Conservation (phyloP, 139 green algal species). For the Chlamydomonas sp. region DNA sequence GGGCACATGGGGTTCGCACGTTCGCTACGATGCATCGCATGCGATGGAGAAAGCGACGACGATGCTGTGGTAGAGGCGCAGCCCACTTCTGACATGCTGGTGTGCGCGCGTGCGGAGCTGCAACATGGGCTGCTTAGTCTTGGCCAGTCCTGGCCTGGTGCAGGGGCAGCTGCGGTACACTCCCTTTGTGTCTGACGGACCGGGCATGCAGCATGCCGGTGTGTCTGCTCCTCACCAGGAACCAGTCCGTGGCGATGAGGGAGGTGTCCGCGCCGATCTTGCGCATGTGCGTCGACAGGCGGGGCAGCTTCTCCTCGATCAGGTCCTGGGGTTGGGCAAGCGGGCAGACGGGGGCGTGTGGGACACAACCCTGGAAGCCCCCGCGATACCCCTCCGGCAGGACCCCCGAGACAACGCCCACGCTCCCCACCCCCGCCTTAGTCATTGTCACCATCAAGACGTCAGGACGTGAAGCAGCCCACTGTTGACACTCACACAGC, state of each 20-base stretch:
- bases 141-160: background rate
- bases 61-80: no score
- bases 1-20: background rate
- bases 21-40: background rate
- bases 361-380: background rate
- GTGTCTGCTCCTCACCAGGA: conserved; percentile 7
- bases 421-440: no score
- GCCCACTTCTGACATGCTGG: no score
- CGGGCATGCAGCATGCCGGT: background rate
- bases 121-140: no score
- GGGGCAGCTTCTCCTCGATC: conserved; percentile 64
- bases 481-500: no score
- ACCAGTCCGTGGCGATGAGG: conserved; percentile 90
- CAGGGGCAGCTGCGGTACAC: background rate
- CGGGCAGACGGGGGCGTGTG: background rate
- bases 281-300: conserved; percentile 57
- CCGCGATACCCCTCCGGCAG: no score
- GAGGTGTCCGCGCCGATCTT: conserved; percentile 74
- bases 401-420: no score
- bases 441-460: no score
- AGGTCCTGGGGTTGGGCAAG: background rate
- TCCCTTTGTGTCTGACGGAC: background rate
- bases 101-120: no score
- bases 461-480: no score
- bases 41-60: background rate